Evolutionary conservation across 352 stramenopile species (phyloP), one percentile per base, ranked within the genome.

Genomic region (Thalassiosira pacifica): DNA sequence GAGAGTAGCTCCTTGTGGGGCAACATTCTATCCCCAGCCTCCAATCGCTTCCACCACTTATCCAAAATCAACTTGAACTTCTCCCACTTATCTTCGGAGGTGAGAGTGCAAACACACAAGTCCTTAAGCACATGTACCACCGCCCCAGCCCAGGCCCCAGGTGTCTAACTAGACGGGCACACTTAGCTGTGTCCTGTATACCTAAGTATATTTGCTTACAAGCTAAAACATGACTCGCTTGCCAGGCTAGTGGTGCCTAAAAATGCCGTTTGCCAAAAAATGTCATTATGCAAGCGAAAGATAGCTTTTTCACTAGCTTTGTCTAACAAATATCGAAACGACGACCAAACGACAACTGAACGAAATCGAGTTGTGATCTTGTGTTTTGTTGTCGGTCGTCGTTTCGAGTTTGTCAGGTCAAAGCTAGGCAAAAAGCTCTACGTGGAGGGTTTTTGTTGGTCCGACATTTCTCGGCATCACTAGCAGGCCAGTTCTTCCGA

Each of bases 121-220:
- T 52, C 19, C 2, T 72, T 1, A 0, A 45, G 32, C 0, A 81
- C 66, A 27, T 77, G 57, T 16, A 89, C 29, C 11, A 90, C 61
- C 10, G 74, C 31, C 22, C 89, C 89, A 48, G 89, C 81, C 83
- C 84, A 93, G 29, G 86, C 84, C n/a, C 86, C 84, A 18, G 83
- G 81, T 0, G 31, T 40, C 27, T 85, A 45, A 27, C 26, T 85
- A 34, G 22, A 61, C 22, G 29, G 10, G 34, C 77, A 48, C 16
- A 68, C 18, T 48, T 93, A 59, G 75, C 45, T 11, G 83, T 84
- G 59, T 93, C 89, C 31, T 91, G 83, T 0, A 92, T 53, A 0
- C 89, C 89, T 1, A 88, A 59, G 2, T 71, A 86, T 4, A 24
- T 61, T 4, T 32, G 45, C 5, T 22, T 57, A 22, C 2, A 5